A percentile compares a stretch with the other conserved stretches of the same genome.
Conservation (phyloP, 2,329 filamentous ascomycete species). For the Thyridium curvatum region DNA sequence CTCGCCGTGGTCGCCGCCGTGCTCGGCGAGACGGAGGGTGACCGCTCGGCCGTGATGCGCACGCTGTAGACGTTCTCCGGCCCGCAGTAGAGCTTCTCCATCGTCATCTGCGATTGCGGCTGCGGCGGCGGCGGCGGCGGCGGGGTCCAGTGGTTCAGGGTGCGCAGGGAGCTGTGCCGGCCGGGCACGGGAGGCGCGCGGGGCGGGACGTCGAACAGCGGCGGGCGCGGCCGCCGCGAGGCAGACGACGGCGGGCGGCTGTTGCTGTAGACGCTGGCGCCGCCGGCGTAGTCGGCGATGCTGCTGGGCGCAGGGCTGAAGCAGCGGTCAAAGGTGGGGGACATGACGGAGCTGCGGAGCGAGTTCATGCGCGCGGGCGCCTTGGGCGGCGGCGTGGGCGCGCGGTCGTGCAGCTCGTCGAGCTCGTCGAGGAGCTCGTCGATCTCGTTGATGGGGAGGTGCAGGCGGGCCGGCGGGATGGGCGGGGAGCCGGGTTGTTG, state of each 20-base stretch:
- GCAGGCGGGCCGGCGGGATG: conserved; percentile 7
- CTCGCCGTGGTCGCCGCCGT: background rate
- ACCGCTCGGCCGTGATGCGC: background rate
- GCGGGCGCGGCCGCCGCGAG: no score
- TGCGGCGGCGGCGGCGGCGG: background rate
- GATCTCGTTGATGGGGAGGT: conserved; percentile 19
- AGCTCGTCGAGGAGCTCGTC: conserved; percentile 22
- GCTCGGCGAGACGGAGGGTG: background rate
- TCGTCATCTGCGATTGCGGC: conserved; percentile 1
- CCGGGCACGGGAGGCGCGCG: no score
- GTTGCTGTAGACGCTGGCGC: background rate
- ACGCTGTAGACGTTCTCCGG: no score
- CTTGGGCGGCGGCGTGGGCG: conserved; percentile 19
- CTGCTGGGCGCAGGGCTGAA: background rate
- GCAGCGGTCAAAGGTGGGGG: background rate
- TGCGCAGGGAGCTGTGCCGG: no score
- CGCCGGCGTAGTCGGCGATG: no score
- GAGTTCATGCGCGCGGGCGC: conserved; percentile 9
- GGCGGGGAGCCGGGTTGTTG: no score
- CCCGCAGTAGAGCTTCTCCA: conserved; percentile 6
- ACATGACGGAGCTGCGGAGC: background rate
- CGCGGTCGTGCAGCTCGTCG: conserved; percentile 13
- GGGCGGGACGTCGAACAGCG: no score
- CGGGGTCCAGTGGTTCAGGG: background rate
- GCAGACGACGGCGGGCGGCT: background rate